Evolutionary conservation across 306 rosid genomes (phyloP).

Genomic region (Prunus persica): DNA sequence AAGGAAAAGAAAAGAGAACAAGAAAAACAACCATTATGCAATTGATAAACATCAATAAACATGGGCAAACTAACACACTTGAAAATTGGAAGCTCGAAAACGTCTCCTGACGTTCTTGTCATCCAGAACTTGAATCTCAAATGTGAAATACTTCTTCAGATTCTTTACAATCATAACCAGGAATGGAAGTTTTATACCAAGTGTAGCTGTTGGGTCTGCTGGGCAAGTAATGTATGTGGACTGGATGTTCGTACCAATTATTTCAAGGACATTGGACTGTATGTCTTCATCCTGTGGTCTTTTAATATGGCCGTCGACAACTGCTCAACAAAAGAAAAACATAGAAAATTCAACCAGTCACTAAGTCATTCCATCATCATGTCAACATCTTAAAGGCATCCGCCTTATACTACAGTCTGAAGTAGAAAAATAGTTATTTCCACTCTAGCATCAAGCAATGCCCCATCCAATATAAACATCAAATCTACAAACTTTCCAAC

Average conservation of each 20-base stretch:
- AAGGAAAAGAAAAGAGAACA: not conserved
- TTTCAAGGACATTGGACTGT: slow-evolving; percentile 91
- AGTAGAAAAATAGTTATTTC: not conserved
- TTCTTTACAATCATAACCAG: slow-evolving; percentile 90
- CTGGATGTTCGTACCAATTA: slow-evolving; percentile 86
- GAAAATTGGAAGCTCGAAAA: slow-evolving; percentile 94
- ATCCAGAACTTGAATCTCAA: slow-evolving; percentile 92
- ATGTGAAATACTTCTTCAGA: slow-evolving; percentile 87
- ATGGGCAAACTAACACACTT: slow-evolving; percentile 95
- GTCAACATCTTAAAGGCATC: not conserved
- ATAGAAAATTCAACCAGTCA: not conserved
- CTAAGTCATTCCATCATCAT: not conserved
- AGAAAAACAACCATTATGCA: slow-evolving; percentile 9
- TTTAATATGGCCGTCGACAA: slow-evolving; percentile 79
- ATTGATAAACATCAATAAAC: slow-evolving; percentile 34
- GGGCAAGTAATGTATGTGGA: slow-evolving; percentile 93
- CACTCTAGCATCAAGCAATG: not conserved
- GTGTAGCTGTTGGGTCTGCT: slow-evolving; percentile 91
- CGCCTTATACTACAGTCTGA: not conserved
- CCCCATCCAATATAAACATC: not conserved
- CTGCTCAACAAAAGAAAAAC: slow-evolving; percentile 37
- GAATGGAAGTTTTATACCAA: slow-evolving; percentile 92
- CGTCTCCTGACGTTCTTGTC: slow-evolving; percentile 93
- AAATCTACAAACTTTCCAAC: not conserved
- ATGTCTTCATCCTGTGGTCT: slow-evolving; percentile 98